Evolutionary conservation across 139 green algal species (phyloP), one percentile per base, ranked within the genome.

Genomic region (Chlamydomonas incerta): DNA sequence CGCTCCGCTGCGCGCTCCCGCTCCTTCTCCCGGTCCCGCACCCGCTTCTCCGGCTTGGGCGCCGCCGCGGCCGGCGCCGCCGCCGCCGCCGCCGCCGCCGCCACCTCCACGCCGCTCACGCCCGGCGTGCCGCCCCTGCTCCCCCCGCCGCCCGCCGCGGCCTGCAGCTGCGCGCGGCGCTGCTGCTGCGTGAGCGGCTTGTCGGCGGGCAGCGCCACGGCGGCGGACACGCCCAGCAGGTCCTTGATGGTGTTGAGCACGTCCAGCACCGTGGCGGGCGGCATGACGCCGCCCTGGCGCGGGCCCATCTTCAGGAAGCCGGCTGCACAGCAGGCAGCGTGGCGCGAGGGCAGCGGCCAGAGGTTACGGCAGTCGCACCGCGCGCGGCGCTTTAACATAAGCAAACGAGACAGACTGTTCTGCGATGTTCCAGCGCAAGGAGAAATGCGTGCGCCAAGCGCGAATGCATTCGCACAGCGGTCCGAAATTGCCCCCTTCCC

Each of bases 141-240:
- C 11, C 26, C 75, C 35, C 28, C 74, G 33, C 26, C 34, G 24
- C 41, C 77, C 13, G 60, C 77, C 29, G 77, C 77, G 17, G 77
- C 77, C 62, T 65, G 63, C 29, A 47, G 63, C 29, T 29, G 29
- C 3, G 77, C 77, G 8, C 77, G 28, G 29, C 77, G 77, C 77
- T 83, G 77, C 77, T 83, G 77, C 63, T 83, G 77, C 65, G 77
- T 83, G 20, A 83, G 77, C 11, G 77, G 62, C 77, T 83, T 83
- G 47, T 83, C 77, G 0, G 77, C 63, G 0, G 77, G 77, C 77
- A 83, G 77, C 17, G 77, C 28, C 15, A 83, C 52, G 17, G 77
- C n/a, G 28, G 63, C 28, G 31, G 28, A 52, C 15, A 83, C 77
- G n/a, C 77, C 77, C n/a, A 83, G 65, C n/a, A 83, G 63, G 63